These are phyloP conservation scores for Pythium rhizo-oryzae DNA, from an alignment of 352 stramenopile genomes.

Conservation along the genomic window DNA sequence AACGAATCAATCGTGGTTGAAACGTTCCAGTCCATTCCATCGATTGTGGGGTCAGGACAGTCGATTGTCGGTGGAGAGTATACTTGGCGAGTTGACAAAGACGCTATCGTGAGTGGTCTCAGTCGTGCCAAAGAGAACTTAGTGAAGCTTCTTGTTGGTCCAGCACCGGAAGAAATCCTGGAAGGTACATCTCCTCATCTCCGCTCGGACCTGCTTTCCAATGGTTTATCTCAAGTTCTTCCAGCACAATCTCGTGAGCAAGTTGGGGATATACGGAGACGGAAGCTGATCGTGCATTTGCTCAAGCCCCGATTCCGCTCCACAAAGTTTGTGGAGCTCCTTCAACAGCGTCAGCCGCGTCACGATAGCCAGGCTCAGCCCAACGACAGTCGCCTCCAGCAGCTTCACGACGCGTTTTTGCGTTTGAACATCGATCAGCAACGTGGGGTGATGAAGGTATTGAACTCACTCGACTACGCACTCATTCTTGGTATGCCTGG, in stretches of 20 bases:
- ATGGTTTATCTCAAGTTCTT: conserved; percentile 15
- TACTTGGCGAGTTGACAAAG: conserved; percentile 80
- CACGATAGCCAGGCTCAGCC: background rate
- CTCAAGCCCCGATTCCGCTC: conserved; percentile 62
- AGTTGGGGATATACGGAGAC: conserved; percentile 49
- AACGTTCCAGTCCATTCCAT: conserved; percentile 59
- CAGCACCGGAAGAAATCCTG: conserved; percentile 43
- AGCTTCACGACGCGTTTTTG: conserved; percentile 54
- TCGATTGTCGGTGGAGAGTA: conserved; percentile 66
- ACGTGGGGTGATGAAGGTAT: conserved; percentile 61
- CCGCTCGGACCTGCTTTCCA: conserved; percentile 24
- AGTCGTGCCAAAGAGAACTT: conserved; percentile 79
- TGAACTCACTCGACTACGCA: conserved; percentile 94
- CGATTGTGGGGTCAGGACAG: conserved; percentile 51
- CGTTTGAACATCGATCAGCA: conserved; percentile 82
- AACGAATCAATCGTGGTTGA: conserved; percentile 52
- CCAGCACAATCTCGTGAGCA: conserved; percentile 28
- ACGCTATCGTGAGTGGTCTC: conserved; percentile 67
- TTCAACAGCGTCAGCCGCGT: conserved; percentile 33
- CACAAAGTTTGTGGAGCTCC: conserved; percentile 42
- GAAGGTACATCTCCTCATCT: conserved; percentile 39
- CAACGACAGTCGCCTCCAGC: background rate
- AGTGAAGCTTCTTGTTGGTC: conserved; percentile 67
- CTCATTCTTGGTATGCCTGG: conserved; percentile 95
- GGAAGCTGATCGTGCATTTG: conserved; percentile 70